phyloP scores from a whole-genome alignment of 768 basidiomycete species.

The Pseudohyphozyma bogoriensis region DNA sequence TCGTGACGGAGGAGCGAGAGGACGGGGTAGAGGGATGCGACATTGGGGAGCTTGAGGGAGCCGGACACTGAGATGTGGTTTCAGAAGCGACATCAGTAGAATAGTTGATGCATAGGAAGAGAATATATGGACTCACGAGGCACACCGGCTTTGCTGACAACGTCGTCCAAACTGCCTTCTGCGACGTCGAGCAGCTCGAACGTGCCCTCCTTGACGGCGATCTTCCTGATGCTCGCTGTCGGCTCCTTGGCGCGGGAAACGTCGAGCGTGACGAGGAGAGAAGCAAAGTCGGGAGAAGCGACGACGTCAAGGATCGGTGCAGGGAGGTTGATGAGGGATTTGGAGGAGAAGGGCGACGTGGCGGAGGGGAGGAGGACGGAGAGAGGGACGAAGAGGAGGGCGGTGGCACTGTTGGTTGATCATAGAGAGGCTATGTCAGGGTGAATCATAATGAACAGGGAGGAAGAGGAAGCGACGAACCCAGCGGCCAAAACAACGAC shows the following conservation, averaged over 20 bases:
- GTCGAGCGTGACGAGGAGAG: constrained; percentile 20
- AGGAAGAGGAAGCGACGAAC: background rate
- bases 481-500: constrained; percentile 20
- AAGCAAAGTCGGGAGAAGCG: background rate
- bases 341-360: background rate
- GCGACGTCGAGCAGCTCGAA: background rate
- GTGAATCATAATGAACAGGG: background rate
- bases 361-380: constrained; percentile 4
- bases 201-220: background rate
- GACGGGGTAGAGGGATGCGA: constrained; percentile 19
- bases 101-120: background rate
- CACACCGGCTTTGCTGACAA: background rate
- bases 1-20: constrained; percentile 23
- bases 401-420: constrained; percentile 5
- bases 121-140: background rate
- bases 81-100: too few relatives aligned
- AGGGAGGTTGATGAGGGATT: constrained; percentile 10
- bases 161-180: background rate
- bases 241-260: background rate
- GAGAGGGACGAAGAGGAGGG: constrained; percentile 23
- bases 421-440: background rate
- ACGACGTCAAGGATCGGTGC: constrained; percentile 20
- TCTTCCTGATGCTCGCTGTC: background rate
- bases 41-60: background rate
- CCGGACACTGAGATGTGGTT: background rate